Evolutionary conservation across 345 rosid genomes (phyloP), one percentile per base, ranked within the genome.

Genomic region (Aethionema arabicum): DNA sequence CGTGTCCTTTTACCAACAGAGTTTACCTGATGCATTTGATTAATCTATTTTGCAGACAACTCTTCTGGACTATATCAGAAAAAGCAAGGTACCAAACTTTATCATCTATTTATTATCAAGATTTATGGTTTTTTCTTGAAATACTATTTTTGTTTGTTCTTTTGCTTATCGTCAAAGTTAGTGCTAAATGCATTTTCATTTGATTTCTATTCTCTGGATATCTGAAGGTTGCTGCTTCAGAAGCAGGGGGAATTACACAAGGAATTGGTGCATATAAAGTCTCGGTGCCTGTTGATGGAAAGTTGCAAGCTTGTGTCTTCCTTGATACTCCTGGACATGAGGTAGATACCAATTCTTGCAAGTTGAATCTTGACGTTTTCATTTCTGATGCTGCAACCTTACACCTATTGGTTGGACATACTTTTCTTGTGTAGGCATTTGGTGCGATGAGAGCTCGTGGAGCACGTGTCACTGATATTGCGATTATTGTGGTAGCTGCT

Each of bases 401-500:
- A 33, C 53, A 38, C 48, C 45, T 40, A 48, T 10, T 27, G 40
- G n/a, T 11, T 68, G 16, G 47, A 37, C 16, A 46, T 61, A 40
- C 37, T 10, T 61, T 32, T 53, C 7, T 40, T 63, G 76, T 78
- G 56, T 78, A 93, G 99, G 97, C 97, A 69, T 93, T 93, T 83
- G 99, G 97, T 67, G 99, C 97, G 66, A 93, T 93, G 96, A 90
- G 99, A 79, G 99, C 99, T 77, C 97, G 96, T 29, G 96, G 99
- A 67, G 96, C 99, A 12, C 78, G 97, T 66, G 96, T 93, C 68
- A 93, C 99, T 37, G 99, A 93, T 66, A 90, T 93, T 59, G 95
- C 87, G 63, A 74, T 93, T 61, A 85, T 93, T 70, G 99, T 93
- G 59, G 97, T 93, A 65, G 99, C 99, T 65, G 97, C 97, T 64